A percentile compares a stretch with the other conserved stretches of the same genome.
phyloP scores from a whole-genome alignment of 352 stramenopile species.

The Nannochloropsis limnetica region DNA sequence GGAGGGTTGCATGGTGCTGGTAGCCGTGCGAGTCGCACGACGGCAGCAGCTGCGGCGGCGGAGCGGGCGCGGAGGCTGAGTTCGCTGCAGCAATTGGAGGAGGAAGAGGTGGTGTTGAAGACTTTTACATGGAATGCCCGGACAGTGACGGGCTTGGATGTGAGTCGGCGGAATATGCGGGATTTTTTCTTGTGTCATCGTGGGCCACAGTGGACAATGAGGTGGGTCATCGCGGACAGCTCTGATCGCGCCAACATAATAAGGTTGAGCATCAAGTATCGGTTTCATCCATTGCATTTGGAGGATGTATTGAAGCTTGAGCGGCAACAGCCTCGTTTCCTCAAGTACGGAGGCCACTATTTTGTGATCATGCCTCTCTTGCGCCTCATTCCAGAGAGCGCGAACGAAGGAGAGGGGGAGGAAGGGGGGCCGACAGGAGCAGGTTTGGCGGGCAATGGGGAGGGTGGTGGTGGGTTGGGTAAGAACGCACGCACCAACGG shows the following conservation, averaged over 20 bases:
- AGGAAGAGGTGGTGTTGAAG: constrained; percentile 26
- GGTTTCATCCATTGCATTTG: constrained; percentile 19
- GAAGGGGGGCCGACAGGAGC: not conserved
- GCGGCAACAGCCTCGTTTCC: constrained; percentile 9
- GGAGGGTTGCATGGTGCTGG: not conserved
- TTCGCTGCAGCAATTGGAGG: not conserved
- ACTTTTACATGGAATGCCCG: not conserved
- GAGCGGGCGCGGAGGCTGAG: not conserved
- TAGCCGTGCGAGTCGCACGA: not conserved
- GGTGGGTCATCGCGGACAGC: not conserved
- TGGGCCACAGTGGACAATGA: not conserved
- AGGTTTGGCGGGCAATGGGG: not conserved
- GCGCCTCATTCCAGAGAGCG: constrained; percentile 9
- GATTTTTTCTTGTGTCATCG: constrained; percentile 2
- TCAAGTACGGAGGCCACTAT: constrained; percentile 31
- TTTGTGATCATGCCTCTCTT: constrained; percentile 23
- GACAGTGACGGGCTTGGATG: not conserved
- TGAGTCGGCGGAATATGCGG: not conserved
- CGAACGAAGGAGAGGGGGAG: not conserved
- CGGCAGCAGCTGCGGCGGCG: not conserved
- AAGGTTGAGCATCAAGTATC: not conserved
- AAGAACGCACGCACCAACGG: not conserved
- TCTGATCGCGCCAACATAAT: not conserved
- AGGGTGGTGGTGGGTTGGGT: not conserved
- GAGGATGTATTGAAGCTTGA: not conserved